Conservation (phyloP, 305 asterid genomes). For the Solanum aculeatissimum region DNA sequence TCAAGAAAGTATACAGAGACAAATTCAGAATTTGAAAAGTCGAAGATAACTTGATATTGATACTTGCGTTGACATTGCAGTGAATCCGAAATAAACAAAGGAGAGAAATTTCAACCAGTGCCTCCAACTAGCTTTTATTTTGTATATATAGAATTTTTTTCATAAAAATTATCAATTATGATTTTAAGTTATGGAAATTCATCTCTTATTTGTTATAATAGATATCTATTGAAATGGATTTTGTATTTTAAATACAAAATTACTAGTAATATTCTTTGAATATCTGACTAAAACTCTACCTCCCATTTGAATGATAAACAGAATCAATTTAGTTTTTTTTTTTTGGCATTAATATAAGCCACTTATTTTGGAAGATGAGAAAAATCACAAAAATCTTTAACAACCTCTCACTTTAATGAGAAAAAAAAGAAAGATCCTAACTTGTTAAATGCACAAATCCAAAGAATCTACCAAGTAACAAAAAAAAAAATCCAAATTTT, state of each 20-base stretch:
- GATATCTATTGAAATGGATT: background rate
- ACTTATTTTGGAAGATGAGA: conserved; percentile 1
- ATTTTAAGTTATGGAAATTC: background rate
- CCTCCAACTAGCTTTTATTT: too few species aligned
- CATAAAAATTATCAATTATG: background rate
- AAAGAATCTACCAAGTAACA: background rate
- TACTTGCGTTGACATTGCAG: background rate
- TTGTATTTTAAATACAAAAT: background rate
- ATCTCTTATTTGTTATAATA: too few species aligned
- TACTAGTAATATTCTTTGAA: background rate
- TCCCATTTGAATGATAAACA: too few species aligned
- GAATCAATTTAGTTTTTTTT: background rate
- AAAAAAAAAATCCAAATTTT: background rate
- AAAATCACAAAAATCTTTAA: background rate
- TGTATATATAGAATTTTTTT: too few species aligned
- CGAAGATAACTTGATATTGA: too few species aligned
- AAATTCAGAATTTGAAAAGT: background rate
- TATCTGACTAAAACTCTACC: too few species aligned
- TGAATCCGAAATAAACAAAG: background rate
- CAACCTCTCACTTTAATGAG: background rate
- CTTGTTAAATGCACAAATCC: background rate
- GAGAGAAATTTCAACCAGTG: too few species aligned
- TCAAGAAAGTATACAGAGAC: background rate
- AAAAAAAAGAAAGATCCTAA: background rate
- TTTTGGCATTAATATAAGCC: background rate